These are phyloP conservation scores for Xylariales sp. DNA, from an alignment of 2,329 filamentous ascomycete genomes.

Conservation along the genomic window DNA sequence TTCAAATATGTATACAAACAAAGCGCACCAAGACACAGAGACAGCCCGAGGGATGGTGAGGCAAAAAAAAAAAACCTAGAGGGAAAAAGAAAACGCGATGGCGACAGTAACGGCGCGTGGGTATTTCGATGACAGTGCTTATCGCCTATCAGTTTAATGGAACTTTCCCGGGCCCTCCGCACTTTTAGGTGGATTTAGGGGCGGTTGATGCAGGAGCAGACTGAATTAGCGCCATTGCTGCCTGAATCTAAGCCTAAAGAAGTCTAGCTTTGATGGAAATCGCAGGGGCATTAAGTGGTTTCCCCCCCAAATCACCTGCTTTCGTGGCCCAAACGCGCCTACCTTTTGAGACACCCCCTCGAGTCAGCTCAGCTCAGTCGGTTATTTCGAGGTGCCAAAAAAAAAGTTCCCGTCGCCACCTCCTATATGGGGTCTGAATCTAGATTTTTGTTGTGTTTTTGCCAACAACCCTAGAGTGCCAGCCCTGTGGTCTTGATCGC, in stretches of 20 bases:
- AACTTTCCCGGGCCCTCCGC: neutral
- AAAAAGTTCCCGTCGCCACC: neutral
- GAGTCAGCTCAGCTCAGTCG: too few relatives aligned
- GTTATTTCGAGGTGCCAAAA: too few relatives aligned
- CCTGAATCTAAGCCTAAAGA: neutral
- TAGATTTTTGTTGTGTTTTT: too few relatives aligned
- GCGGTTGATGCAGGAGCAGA: too few relatives aligned
- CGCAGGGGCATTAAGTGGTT: neutral
- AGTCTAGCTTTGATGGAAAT: neutral
- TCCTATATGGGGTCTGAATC: too few relatives aligned
- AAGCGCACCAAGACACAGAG: too few relatives aligned
- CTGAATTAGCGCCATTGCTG: neutral
- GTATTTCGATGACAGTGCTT: neutral
- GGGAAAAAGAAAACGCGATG: neutral
- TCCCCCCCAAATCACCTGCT: neutral
- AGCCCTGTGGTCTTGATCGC: too few relatives aligned
- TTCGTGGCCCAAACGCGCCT: neutral
- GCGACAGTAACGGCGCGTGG: neutral
- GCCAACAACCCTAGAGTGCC: too few relatives aligned
- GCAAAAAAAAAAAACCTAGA: too few relatives aligned
- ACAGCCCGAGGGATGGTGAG: too few relatives aligned
- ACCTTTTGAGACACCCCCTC: neutral
- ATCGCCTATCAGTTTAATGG: constrained; percentile 1
- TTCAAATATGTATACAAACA: too few relatives aligned
- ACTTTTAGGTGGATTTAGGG: too few relatives aligned